phyloP scores from a whole-genome alignment of 1,284 basidiomycete species.

The Ceratobasidium sp. region DNA sequence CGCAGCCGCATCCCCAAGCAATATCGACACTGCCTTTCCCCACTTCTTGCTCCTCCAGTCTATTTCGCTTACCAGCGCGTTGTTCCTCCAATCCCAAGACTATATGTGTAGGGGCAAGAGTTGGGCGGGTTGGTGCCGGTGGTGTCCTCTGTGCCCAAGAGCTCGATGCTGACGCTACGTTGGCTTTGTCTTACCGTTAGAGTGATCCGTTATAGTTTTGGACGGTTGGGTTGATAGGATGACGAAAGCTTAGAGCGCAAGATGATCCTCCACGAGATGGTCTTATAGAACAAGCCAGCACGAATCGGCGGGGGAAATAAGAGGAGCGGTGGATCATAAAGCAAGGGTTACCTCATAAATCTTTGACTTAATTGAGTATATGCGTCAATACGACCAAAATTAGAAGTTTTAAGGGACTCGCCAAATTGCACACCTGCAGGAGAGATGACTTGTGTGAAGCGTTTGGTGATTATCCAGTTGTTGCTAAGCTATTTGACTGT shows the following conservation, averaged over 20 bases:
- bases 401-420: not conserved
- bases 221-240: constrained; percentile 54
- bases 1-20: constrained; percentile 71
- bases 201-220: constrained; percentile 14
- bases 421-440: constrained; percentile 67
- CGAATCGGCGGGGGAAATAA: not conserved
- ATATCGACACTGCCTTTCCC: constrained; percentile 66
- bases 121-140: constrained; percentile 35
- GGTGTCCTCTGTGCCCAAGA: not conserved
- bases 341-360: constrained; percentile 79
- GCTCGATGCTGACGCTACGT: constrained; percentile 39
- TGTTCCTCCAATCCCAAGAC: constrained; percentile 27
- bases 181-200: constrained; percentile 29
- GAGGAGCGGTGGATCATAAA: constrained; percentile 25
- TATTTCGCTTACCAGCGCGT: constrained; percentile 23
- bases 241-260: constrained; percentile 73
- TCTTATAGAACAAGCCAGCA: constrained; percentile 54
- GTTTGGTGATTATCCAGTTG: constrained; percentile 76
- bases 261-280: constrained; percentile 72
- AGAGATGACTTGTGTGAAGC: constrained; percentile 77
- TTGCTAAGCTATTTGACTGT: constrained; percentile 67
- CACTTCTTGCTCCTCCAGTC: constrained; percentile 54
- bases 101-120: constrained; percentile 43
- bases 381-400: not conserved
- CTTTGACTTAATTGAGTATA: constrained; percentile 69